A percentile compares a stretch with the other conserved stretches of the same genome.
phyloP scores from a whole-genome alignment of 1,284 basidiomycete species.

The Leccinum pachyderme region DNA sequence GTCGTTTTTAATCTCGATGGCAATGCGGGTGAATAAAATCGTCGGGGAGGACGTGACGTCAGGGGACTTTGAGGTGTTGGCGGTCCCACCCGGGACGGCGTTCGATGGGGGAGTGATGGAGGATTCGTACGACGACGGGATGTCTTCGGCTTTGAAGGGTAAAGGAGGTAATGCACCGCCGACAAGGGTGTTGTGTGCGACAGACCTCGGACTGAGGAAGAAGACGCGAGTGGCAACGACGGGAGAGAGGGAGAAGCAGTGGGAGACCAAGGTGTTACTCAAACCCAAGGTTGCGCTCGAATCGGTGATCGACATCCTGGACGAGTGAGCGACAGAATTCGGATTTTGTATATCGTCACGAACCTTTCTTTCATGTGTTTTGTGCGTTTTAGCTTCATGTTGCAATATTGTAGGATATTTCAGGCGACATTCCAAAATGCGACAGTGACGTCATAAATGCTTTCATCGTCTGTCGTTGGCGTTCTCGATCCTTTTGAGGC shows the following conservation, averaged over 20 bases:
- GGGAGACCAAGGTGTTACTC: slow-evolving; percentile 31
- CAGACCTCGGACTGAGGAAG: slow-evolving; percentile 34
- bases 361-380: neutral
- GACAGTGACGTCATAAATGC: no score
- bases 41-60: slow-evolving; percentile 36
- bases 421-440: no score
- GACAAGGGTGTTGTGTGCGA: slow-evolving; percentile 32
- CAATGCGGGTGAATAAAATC: slow-evolving; percentile 33
- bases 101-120: slow-evolving; percentile 33
- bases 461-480: no score
- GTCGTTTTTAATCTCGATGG: slow-evolving; percentile 22
- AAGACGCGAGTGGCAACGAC: slow-evolving; percentile 22
- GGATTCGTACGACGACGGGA: slow-evolving; percentile 33
- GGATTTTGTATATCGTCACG: neutral
- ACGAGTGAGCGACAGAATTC: slow-evolving; percentile 22
- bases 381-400: neutral
- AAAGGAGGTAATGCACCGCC: neutral
- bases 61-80: slow-evolving; percentile 31
- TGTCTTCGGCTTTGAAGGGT: slow-evolving; percentile 1
- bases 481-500: no score
- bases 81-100: slow-evolving; percentile 21
- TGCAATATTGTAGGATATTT: no score
- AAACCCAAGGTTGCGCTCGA: slow-evolving; percentile 37
- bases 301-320: slow-evolving; percentile 34
- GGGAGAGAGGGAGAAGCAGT: slow-evolving; percentile 29